Percentiles rank a stretch among this genome's conserved stretches.
phyloP scores from a whole-genome alignment of 1,284 basidiomycete species.

The Apiotrichum mycotoxinovorans region DNA sequence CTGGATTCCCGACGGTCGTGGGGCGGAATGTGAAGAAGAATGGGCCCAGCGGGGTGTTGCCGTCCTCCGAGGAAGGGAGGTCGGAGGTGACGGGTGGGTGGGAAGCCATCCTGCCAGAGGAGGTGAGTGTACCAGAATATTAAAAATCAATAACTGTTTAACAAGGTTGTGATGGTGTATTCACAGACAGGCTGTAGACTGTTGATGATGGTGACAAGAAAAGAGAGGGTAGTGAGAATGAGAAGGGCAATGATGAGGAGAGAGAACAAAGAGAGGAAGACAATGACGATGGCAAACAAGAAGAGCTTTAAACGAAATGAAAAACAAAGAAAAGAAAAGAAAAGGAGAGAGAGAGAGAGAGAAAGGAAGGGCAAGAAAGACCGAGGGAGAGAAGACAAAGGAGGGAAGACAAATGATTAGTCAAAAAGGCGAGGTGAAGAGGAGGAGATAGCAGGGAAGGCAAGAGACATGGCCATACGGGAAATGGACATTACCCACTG shows the following conservation, averaged over 20 bases:
- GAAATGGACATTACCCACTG: too few species aligned
- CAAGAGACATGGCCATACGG: too few species aligned
- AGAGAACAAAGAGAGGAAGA: neutral
- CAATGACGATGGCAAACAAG: too few species aligned
- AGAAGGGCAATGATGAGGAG: neutral
- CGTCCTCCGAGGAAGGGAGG: neutral
- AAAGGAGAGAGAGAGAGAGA: neutral
- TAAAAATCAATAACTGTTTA: too few species aligned
- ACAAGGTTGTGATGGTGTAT: too few species aligned
- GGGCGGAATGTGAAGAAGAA: slow-evolving; percentile 14
- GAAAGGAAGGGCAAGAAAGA: neutral
- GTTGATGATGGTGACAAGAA: neutral
- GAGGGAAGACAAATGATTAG: neutral
- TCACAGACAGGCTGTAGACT: too few species aligned
- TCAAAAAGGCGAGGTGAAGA: neutral
- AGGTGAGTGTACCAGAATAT: neutral
- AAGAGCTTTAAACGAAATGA: too few species aligned
- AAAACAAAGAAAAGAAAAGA: slow-evolving; percentile 1
- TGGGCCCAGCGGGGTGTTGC: slow-evolving; percentile 6
- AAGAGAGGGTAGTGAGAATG: neutral
- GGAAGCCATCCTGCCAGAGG: neutral
- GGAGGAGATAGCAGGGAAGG: neutral
- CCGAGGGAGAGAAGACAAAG: neutral
- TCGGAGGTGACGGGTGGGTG: neutral
- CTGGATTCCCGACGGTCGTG: neutral